A percentile compares a stretch with the other conserved stretches of the same genome.
Evolutionary conservation across 2,329 filamentous ascomycete genomes (phyloP).

Genomic region (Calonectria honghensis): DNA sequence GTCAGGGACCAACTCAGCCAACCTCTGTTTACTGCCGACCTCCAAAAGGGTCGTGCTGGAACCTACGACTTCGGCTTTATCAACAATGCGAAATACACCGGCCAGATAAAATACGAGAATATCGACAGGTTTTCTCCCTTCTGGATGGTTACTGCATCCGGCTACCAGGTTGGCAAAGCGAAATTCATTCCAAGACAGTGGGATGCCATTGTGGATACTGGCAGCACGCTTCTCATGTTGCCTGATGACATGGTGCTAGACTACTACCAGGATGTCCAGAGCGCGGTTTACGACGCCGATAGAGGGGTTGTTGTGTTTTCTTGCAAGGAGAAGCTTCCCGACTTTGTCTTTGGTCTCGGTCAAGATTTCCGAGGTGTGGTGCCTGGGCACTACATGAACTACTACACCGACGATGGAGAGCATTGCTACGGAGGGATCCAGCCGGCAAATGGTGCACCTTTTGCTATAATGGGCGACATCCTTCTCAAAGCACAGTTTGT

Average conservation of each 20-base stretch:
- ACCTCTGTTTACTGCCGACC: slow-evolving; percentile 80
- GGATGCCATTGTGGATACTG: slow-evolving; percentile 73
- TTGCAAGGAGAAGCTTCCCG: slow-evolving; percentile 67
- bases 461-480: slow-evolving; percentile 78
- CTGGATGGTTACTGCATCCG: slow-evolving; percentile 73
- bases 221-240: slow-evolving; percentile 74
- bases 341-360: slow-evolving; percentile 74
- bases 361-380: slow-evolving; percentile 50
- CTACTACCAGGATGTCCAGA: slow-evolving; percentile 7
- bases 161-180: slow-evolving; percentile 58
- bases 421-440: slow-evolving; percentile 81
- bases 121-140: slow-evolving; percentile 77
- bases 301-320: slow-evolving; percentile 59
- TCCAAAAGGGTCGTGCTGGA: slow-evolving; percentile 74
- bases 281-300: background rate
- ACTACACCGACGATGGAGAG: background rate
- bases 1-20: slow-evolving; percentile 44
- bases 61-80: slow-evolving; percentile 85
- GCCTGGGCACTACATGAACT: background rate
- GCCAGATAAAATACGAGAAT: slow-evolving; percentile 76
- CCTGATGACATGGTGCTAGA: slow-evolving; percentile 4
- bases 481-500: slow-evolving; percentile 78
- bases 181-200: slow-evolving; percentile 49
- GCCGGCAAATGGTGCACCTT: slow-evolving; percentile 63
- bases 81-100: slow-evolving; percentile 77